Evolutionary conservation across 371 early-diverging fungal genomes (phyloP).

Genomic region (Dipsacomyces acuminosporus): DNA sequence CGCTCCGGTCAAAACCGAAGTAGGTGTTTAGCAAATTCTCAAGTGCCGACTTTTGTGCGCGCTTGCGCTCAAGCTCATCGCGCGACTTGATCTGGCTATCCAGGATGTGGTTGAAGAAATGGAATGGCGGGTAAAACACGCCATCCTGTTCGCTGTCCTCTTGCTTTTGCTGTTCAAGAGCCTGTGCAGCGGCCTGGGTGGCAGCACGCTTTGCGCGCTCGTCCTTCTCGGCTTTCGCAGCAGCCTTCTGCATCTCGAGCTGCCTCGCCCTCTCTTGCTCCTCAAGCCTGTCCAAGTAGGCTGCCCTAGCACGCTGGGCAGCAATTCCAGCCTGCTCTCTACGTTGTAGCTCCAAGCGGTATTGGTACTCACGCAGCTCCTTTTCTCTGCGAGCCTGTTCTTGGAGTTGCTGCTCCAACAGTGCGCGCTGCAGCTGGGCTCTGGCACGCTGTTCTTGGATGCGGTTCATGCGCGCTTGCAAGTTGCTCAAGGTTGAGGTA

Average conservation of each 20-base stretch:
- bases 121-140: conserved; percentile 29
- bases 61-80: conserved; percentile 28
- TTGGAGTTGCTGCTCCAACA: conserved; percentile 23
- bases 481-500: conserved; percentile 9
- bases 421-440: conserved; percentile 14
- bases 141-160: background rate
- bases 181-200: too few species aligned
- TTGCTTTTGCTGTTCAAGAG: background rate
- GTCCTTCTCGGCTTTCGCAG: background rate
- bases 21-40: conserved; percentile 19
- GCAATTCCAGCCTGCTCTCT: conserved; percentile 11
- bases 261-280: conserved; percentile 9
- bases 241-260: background rate
- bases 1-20: conserved; percentile 7
- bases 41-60: conserved; percentile 24
- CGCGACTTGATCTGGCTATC: conserved; percentile 22
- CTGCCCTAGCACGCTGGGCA: conserved; percentile 10
- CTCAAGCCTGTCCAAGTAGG: conserved; percentile 20
- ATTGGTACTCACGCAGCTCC: conserved; percentile 15
- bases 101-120: conserved; percentile 34
- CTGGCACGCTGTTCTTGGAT: conserved; percentile 32
- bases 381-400: conserved; percentile 20
- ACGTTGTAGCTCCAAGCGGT: conserved; percentile 18
- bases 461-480: conserved; percentile 26
- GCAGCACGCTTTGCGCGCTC: too few species aligned